Evolutionary conservation across 164 flowering plant genomes (phyloP).

Genomic region (Liriodendron chinense): DNA sequence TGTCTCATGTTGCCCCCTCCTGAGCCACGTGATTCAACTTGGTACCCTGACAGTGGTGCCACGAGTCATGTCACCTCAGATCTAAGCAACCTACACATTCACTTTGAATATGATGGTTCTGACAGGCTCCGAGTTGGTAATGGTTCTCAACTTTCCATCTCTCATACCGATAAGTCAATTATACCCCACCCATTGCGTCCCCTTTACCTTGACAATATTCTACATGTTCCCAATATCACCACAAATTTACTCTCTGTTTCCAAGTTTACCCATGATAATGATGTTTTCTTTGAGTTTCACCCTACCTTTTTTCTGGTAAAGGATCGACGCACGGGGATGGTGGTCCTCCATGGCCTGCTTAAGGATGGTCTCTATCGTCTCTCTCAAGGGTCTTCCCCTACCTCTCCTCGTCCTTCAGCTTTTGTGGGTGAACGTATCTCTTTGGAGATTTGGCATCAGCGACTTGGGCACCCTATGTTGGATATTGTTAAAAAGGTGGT

Average conservation of each 20-base stretch:
- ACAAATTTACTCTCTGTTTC: neutral
- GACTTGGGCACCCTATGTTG: no score
- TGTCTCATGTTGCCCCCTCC: no score
- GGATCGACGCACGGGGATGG: neutral
- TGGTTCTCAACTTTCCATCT: neutral
- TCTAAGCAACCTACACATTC: neutral
- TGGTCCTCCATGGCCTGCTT: no score
- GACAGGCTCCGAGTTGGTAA: neutral
- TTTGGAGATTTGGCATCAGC: no score
- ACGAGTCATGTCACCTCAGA: constrained; percentile 1
- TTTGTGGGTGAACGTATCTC: no score
- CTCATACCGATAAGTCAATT: neutral
- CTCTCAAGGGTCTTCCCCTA: no score
- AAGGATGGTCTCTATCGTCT: neutral
- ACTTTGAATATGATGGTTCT: neutral
- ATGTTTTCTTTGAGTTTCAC: neutral
- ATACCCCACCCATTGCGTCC: neutral
- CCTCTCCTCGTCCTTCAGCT: no score
- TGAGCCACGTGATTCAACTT: no score
- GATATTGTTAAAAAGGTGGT: no score
- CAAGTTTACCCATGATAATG: neutral
- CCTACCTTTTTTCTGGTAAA: neutral
- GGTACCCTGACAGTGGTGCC: constrained; percentile 1
- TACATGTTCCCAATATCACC: neutral
- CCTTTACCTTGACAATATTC: neutral